A percentile compares a stretch with the other conserved stretches of the same genome.
Evolutionary conservation across 441 rosid genomes (phyloP).

Genomic region (Pelargonium myrrhifolium): DNA sequence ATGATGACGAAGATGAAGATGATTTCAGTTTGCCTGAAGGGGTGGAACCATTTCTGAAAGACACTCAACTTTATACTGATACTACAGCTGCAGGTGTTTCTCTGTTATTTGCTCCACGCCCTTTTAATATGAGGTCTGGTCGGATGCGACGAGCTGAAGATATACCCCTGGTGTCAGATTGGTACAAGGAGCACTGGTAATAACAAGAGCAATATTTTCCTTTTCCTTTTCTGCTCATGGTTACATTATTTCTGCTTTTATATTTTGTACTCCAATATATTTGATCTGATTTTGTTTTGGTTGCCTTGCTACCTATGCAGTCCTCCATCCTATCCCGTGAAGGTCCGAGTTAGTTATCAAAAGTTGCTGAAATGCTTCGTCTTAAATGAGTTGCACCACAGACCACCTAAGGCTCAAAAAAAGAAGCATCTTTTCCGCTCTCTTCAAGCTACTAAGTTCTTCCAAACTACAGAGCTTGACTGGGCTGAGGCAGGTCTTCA

Average conservation of each 20-base stretch:
- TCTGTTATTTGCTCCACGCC: slow-evolving; percentile 86
- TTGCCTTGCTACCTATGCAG: slow-evolving; percentile 25
- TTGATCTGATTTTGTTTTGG: background rate
- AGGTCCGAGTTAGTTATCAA: slow-evolving; percentile 95
- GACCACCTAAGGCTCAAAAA: slow-evolving; percentile 98
- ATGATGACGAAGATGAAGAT: slow-evolving; percentile 78
- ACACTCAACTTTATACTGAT: slow-evolving; percentile 82
- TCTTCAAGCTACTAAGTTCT: slow-evolving; percentile 88
- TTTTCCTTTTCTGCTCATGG: background rate
- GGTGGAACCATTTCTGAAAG: slow-evolving; percentile 73
- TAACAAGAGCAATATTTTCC: slow-evolving; percentile 1
- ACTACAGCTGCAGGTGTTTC: slow-evolving; percentile 97
- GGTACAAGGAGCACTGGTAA: slow-evolving; percentile 98
- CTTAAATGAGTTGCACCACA: slow-evolving; percentile 87
- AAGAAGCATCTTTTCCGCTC: slow-evolving; percentile 93
- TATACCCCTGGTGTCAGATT: slow-evolving; percentile 92
- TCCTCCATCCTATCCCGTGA: slow-evolving; percentile 93
- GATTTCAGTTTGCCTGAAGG: slow-evolving; percentile 76
- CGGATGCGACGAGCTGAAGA: slow-evolving; percentile 87
- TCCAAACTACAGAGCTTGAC: slow-evolving; percentile 94
- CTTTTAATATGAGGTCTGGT: slow-evolving; percentile 94
- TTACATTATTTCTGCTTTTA: slow-evolving; percentile 1
- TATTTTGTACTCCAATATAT: slow-evolving; percentile 4
- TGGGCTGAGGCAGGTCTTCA: slow-evolving; percentile 99
- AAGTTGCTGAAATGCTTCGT: slow-evolving; percentile 88